Evolutionary conservation across 2,329 filamentous ascomycete species (phyloP).

Genomic region (Fusarium scirpi): DNA sequence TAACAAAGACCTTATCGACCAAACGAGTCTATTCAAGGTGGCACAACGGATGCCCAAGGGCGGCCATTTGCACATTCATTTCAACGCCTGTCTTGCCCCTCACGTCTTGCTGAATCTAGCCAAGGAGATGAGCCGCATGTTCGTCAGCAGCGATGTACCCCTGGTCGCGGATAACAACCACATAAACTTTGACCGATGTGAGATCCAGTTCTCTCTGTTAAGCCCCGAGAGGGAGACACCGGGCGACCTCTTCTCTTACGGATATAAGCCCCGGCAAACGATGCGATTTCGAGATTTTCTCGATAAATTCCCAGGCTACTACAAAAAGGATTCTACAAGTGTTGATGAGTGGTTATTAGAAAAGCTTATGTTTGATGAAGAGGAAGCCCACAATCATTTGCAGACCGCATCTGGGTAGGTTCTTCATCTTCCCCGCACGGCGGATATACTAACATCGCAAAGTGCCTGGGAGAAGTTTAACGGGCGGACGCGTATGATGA

Average conservation of each 20-base stretch:
- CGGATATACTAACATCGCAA: constrained; percentile 13
- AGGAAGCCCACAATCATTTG: constrained; percentile 67
- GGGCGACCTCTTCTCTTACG: constrained; percentile 61
- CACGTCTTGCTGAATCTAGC: constrained; percentile 67
- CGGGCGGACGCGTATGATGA: constrained; percentile 76
- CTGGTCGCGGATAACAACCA: constrained; percentile 57
- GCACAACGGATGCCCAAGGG: constrained; percentile 75
- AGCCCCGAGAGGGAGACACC: constrained; percentile 50
- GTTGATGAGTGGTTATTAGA: constrained; percentile 66
- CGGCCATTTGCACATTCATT: constrained; percentile 79
- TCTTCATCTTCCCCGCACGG: not conserved
- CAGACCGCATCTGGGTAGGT: constrained; percentile 67
- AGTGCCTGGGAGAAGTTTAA: constrained; percentile 74
- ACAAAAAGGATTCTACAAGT: constrained; percentile 37
- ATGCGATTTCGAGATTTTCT: constrained; percentile 61
- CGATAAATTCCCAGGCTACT: constrained; percentile 49
- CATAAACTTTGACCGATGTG: constrained; percentile 63
- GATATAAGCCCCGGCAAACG: constrained; percentile 59
- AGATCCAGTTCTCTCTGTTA: constrained; percentile 72
- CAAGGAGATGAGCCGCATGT: constrained; percentile 73
- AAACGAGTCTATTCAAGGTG: constrained; percentile 69
- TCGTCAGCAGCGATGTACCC: constrained; percentile 69
- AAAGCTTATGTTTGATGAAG: constrained; percentile 72
- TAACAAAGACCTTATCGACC: constrained; percentile 64
- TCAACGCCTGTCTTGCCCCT: constrained; percentile 78